Conservation (phyloP, 495 filamentous ascomycete genomes). For the Lepidopterella palustris region DNA sequence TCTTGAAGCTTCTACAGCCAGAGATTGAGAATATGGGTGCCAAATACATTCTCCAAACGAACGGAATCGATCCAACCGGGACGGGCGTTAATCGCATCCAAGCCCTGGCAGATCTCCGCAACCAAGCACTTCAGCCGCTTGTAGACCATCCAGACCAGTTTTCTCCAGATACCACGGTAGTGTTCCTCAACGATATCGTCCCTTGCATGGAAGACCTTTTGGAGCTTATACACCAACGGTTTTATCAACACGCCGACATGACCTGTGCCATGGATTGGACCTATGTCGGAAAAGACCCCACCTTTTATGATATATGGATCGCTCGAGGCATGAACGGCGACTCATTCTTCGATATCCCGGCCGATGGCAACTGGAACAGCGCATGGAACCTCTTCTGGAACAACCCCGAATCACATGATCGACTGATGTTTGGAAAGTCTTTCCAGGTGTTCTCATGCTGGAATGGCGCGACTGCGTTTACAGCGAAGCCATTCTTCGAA, state of each 20-base stretch:
- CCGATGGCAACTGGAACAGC: conserved; percentile 40
- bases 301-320: conserved; percentile 50
- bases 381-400: conserved; percentile 46
- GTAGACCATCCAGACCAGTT: conserved; percentile 21
- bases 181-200: conserved; percentile 48
- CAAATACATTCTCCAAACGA: conserved; percentile 37
- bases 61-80: conserved; percentile 35
- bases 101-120: conserved; percentile 42
- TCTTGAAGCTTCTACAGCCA: conserved; percentile 35
- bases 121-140: conserved; percentile 42
- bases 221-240: conserved; percentile 45
- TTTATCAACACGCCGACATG: conserved; percentile 44
- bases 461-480: conserved; percentile 44
- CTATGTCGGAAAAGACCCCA: conserved; percentile 34
- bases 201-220: conserved; percentile 49
- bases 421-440: conserved; percentile 32
- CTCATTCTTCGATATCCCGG: conserved; percentile 46
- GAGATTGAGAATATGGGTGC: conserved; percentile 35
- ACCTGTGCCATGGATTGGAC: conserved; percentile 51
- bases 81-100: conserved; percentile 35
- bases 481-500: conserved; percentile 34
- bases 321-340: conserved; percentile 46
- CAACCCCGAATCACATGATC: conserved; percentile 27
- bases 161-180: conserved; percentile 36
- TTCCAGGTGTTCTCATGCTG: conserved; percentile 53